These are phyloP conservation scores for Termitomyces sp. DNA, from an alignment of 768 basidiomycete genomes.

Conservation along the genomic window DNA sequence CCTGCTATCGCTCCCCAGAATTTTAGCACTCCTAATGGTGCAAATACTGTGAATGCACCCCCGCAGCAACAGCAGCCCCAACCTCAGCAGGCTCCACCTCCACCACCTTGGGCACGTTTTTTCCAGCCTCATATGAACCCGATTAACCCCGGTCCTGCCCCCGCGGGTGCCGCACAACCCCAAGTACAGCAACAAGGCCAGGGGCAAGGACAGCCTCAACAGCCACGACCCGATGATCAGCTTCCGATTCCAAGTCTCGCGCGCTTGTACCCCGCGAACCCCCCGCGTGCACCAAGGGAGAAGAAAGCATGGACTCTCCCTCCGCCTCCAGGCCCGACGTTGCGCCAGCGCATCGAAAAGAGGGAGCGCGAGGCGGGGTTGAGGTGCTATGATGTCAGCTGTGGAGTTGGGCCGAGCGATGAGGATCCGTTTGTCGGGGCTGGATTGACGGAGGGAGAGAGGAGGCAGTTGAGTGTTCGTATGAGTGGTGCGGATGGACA, in stretches of 20 bases:
- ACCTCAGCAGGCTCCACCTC: not conserved
- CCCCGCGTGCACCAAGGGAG: slow-evolving; percentile 14
- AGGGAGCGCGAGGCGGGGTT: slow-evolving; percentile 68
- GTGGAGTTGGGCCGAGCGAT: slow-evolving; percentile 70
- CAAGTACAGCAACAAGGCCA: not conserved
- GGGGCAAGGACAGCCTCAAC: not conserved
- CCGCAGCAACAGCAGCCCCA: not conserved
- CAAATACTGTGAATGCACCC: not conserved
- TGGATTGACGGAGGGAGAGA: slow-evolving; percentile 19
- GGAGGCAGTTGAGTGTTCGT: slow-evolving; percentile 34
- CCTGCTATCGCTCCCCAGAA: not conserved
- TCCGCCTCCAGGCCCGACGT: slow-evolving; percentile 58
- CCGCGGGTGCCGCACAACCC: not conserved
- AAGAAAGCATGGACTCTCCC: slow-evolving; percentile 55
- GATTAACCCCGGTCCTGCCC: not conserved
- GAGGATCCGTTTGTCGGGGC: slow-evolving; percentile 52
- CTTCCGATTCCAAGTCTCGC: not conserved
- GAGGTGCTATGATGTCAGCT: slow-evolving; percentile 67
- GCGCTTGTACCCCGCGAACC: not conserved
- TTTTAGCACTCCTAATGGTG: not conserved
- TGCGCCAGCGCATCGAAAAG: slow-evolving; percentile 69
- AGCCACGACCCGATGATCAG: slow-evolving; percentile 10
- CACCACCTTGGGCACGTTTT: not conserved
- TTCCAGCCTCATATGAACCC: not conserved
- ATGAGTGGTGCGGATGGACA: slow-evolving; percentile 7